Base-by-base conservation (phyloP, 2,329 filamentous ascomycete species). In the Diaporthe destruens region DNA sequence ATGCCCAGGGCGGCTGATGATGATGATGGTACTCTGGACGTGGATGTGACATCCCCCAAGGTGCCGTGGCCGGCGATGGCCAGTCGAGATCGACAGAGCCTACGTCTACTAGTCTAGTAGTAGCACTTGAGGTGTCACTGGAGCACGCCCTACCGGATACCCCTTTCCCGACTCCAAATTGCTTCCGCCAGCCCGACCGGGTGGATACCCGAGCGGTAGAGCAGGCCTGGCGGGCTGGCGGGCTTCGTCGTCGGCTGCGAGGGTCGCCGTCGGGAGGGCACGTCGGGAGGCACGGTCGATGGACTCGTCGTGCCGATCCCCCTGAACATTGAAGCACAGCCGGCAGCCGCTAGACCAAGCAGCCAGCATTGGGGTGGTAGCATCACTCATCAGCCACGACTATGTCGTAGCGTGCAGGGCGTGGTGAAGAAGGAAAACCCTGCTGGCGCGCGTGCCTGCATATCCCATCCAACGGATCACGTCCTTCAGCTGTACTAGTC, bases 171-270 rank as follows among this genome's bases (percentile, higher is more conserved):
- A 36, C 44, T 11, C 7, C 42, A 12, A 51, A 6, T 36, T 18
- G 25, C 61, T 65, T 51, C 61, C 61, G 61, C 61, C 61, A 65
- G 61, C 44, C 61, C 61, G 61, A 53, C 29, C 12, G 44, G 12
- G 61, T 65, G 61, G 44, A 36, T 25, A 63, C 44, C 61, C 29
- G 61, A 51, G 32, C 61, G 44, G 44, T 23, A 65, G 59, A 20
- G 44, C 42, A 36, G 34, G 9, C 25, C 25, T 34, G 16, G 36
- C n/a, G n/a, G n/a, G n/a, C n/a, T n/a, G n/a, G 42, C 59, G 61
- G 61, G 44, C 59, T n/a, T 65, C n/a, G 42, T 65, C 61, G 44
- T 51, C 61, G 61, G 61, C 44, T 36, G 61, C 61, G 61, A 47
- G 59, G 29, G 49, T 44, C 29, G 61, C 36, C 44, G 44, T 65